Conservation (phyloP, 1,139 yeast species). For the Diutina catenulata region DNA sequence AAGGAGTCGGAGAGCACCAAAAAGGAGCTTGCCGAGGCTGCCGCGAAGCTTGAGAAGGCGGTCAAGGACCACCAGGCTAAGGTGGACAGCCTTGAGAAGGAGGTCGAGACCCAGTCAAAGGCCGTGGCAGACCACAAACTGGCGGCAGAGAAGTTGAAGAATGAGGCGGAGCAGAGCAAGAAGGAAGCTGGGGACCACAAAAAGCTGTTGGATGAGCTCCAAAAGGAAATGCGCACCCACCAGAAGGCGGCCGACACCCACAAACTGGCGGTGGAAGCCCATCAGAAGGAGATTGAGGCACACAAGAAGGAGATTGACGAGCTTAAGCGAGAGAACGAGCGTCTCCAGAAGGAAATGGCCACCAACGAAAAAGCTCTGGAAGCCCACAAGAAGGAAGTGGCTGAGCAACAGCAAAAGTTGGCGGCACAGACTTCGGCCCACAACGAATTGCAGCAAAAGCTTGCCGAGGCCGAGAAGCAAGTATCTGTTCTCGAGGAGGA, state of each 20-base stretch:
- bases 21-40: too few relatives aligned
- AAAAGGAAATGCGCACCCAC: constrained; percentile 7
- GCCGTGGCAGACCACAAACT: too few relatives aligned
- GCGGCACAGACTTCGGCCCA: background rate
- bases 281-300: background rate
- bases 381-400: constrained; percentile 5
- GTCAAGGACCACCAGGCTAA: background rate
- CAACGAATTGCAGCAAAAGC: background rate
- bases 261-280: background rate
- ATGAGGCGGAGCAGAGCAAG: constrained; percentile 5
- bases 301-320: constrained; percentile 6
- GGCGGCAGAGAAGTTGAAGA: too few relatives aligned
- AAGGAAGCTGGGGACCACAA: too few relatives aligned
- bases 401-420: constrained; percentile 4
- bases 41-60: background rate
- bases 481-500: constrained; percentile 6
- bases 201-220: too few relatives aligned
- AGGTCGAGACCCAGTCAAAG: background rate
- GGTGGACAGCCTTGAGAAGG: background rate
- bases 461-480: background rate
- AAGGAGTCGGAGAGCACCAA: background rate
- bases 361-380: constrained; percentile 8
- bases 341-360: constrained; percentile 6
- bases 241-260: background rate
- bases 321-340: constrained; percentile 4